Conservation (phyloP, 1,284 basidiomycete genomes). For the Rugosomyces carneus region DNA sequence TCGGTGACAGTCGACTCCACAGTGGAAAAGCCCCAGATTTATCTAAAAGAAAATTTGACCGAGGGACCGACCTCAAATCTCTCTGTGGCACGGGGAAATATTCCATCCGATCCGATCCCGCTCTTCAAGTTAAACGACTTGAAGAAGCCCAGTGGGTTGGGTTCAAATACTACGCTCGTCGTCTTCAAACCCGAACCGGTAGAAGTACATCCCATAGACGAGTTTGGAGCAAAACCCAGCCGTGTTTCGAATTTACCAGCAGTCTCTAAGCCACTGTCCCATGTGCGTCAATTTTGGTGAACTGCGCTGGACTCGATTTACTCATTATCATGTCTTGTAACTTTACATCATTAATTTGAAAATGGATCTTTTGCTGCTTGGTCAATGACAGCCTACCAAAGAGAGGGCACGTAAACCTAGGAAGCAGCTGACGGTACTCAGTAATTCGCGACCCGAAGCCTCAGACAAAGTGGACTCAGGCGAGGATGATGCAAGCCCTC, state of each 20-base stretch:
- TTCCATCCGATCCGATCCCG: conserved; percentile 7
- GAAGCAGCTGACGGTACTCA: conserved; percentile 29
- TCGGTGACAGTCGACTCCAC: conserved; percentile 26
- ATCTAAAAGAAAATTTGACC: conserved; percentile 2
- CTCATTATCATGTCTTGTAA: conserved; percentile 30
- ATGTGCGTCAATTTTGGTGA: conserved; percentile 79
- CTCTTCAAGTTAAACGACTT: conserved; percentile 4
- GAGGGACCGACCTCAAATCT: conserved; percentile 25
- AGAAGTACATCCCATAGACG: conserved; percentile 39
- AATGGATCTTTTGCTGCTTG: conserved; percentile 19
- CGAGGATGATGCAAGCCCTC: background rate
- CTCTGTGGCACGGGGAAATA: conserved; percentile 20
- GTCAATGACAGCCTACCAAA: conserved; percentile 54
- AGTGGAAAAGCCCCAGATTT: conserved; percentile 2
- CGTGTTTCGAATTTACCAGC: conserved; percentile 30
- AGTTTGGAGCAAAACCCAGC: conserved; percentile 47
- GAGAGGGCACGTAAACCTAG: conserved; percentile 44
- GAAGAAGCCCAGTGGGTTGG: conserved; percentile 21
- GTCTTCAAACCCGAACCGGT: conserved; percentile 33
- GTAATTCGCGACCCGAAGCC: background rate
- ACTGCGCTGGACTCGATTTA: conserved; percentile 31
- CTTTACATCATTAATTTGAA: conserved; percentile 25
- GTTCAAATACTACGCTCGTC: conserved; percentile 43
- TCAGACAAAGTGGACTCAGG: background rate
- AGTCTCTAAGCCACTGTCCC: conserved; percentile 57